Base-by-base conservation (phyloP, 768 basidiomycete genomes). In the Leucocoprinus birnbaumii region DNA sequence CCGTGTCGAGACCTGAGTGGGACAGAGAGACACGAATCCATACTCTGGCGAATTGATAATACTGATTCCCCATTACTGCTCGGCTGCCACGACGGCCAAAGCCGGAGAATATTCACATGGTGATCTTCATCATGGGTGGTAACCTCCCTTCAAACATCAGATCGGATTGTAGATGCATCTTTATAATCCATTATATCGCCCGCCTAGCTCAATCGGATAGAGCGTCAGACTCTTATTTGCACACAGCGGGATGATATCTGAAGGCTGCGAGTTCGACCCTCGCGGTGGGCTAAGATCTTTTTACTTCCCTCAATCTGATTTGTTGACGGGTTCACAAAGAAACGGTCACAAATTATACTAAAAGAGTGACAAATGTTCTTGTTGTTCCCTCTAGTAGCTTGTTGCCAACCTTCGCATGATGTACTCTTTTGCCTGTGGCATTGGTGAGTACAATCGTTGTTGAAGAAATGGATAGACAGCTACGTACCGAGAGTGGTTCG, bases 211-310 rank as follows among this genome's bases (percentile, higher is more conserved):
- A 79, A 79, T 78, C 75, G 78, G 78, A 74, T 77, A 79, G 77
- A 78, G 78, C 78, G 77, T 79, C 76, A 77, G 78, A 78, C 77
- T 79, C 64, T 68, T 68, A 66, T 19, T 25, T 18, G 13, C 21
- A 19, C 25, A 10, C 24, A 38, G 38, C 34, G 22, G 45, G 45
- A 10, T 2, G 26, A 48, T 40, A 86, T 86, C 85, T 86, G 83
- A 86, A 86, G 85, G 85, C 82, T 86, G 85, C 85, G 85, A 84
- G 85, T 86, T 86, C 85, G 85, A 86, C 78, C 84, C 85, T 84
- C 85, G 85, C 85, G 84, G 83, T 85, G 84, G 85, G 83, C 85
- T 85, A 82, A 2, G 59, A 25, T 45, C 18, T 45, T 7, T 46
- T 25, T 46, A 6, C 19, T 27, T 19, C n/a, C n/a, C n/a, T n/a